Evolutionary conservation across 2,329 filamentous ascomycete genomes (phyloP), one percentile per base, ranked within the genome.

Genomic region (Canariomyces notabilis): DNA sequence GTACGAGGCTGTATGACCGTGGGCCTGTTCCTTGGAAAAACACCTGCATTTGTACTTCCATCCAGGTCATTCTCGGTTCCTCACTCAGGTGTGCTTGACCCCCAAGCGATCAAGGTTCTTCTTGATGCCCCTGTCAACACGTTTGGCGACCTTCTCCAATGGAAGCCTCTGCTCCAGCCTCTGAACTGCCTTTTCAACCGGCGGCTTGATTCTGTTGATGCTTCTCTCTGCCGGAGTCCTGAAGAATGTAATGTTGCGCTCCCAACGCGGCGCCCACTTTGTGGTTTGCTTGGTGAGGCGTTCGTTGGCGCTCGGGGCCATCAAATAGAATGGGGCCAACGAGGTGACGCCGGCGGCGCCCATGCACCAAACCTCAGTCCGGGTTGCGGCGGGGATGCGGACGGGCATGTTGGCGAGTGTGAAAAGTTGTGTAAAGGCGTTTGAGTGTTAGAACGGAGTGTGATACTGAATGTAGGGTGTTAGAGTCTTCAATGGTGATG

Each of bases 231-330:
- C 43, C 46, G 54, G 43, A 50, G 49, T 57, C 64, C 61, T 55
- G 60, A 80, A 73, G 66, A 73, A 75, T 52, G 65, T 71, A 59
- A 80, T 72, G 63, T 77, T 79, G 43, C 70, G 68, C 63, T 80
- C 76, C 77, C 77, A 81, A 46, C 75, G 72, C 15, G 76, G 76
- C 4, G 77, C 77, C 77, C 77, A 80, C 57, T 74, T 72, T 48
- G 68, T 66, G 3, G 77, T 80, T 61, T 79, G 75, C 19, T 64
- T 64, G 44, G 74, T 71, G 29, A 80, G 60, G 35, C 71, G 70
- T 61, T 79, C 74, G 53, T 78, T 72, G 48, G 75, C 74, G 29
- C 76, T 75, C 20, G 77, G 77, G 47, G 77, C 67, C 58, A 79
- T 67, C 57, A 80, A 68, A 66, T 78, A 79, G 57, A 81, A 69